Base-by-base conservation (phyloP, 2,329 filamentous ascomycete species). In the Xenoacremonium recifei region DNA sequence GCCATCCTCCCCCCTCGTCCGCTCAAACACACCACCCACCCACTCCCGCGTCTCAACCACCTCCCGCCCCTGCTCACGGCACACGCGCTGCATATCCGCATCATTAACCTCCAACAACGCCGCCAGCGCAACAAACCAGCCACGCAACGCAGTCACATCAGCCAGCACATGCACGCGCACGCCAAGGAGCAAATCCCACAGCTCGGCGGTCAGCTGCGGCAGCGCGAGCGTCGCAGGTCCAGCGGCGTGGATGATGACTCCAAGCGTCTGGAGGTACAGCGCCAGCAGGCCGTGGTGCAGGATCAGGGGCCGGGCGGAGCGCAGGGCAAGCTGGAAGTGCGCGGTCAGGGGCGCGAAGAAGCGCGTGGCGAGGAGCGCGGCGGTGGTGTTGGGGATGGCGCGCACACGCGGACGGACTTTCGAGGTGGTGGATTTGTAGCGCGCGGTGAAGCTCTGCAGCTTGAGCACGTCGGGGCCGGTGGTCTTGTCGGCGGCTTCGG, bases 271-370 rank as follows among this genome's bases (percentile, higher is more conserved):
- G 23, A 97, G 70, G 62, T 89, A 93, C 7, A 90, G 77, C 0
- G 84, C 76, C 0, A 97, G 77, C 5, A 96, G 75, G 45, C 87
- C 79, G 0, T 89, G 84, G 31, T 89, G 81, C 37, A 89, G 79
- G 48, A 89, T 76, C 37, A 90, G 77, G 17, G 63, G 59, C 37
- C 82, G 80, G 35, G 69, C 63, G 6, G 65, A 68, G 23, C 71
- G 68, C 33, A 79, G 63, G 1, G 77, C 83, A 3, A 86, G 74
- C 60, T 85, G 87, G 67, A 93, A 95, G 31, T 89, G 84, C 1
- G 85, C 86, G 0, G 86, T 85, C 9, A 99, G 73, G 0, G 93
- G 92, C 50, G 86, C 87, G 77, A 97, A 96, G 71, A 96, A 93
- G 13, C 77, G 79, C 0, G 82, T 73, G 0, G 83, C 78, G 19